Evolutionary conservation across 768 basidiomycete genomes (phyloP).

Genomic region (Chlorophyllum brunneum): DNA sequence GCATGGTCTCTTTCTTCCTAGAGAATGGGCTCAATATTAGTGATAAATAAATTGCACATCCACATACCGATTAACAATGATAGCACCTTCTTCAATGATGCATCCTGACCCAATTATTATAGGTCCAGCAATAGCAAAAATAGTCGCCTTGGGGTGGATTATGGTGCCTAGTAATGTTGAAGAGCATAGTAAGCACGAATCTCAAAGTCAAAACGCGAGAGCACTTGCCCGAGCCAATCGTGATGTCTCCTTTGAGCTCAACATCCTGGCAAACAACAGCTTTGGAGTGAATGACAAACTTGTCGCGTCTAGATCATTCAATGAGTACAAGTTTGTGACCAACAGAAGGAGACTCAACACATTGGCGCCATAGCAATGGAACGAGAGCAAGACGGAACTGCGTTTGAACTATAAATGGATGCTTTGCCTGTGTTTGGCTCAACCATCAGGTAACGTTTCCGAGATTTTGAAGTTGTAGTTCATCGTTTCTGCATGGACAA

Average conservation of each 20-base stretch:
- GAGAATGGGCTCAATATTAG: not conserved
- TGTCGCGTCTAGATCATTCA: constrained; percentile 60
- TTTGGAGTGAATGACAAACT: constrained; percentile 86
- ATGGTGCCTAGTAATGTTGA: constrained; percentile 55
- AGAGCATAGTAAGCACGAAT: not conserved
- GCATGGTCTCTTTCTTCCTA: constrained; percentile 81
- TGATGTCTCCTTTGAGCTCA: constrained; percentile 91
- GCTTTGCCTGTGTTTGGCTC: constrained; percentile 2
- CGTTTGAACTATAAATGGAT: too few species aligned
- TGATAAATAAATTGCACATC: not conserved
- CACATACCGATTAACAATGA: constrained; percentile 80
- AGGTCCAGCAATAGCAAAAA: constrained; percentile 87
- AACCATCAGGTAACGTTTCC: not conserved
- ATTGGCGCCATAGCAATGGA: constrained; percentile 30
- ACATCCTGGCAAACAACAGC: constrained; percentile 92
- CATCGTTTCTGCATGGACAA: constrained; percentile 24
- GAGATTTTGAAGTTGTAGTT: not conserved
- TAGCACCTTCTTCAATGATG: constrained; percentile 87
- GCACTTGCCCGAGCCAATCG: constrained; percentile 72
- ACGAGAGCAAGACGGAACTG: not conserved
- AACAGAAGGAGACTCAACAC: constrained; percentile 23
- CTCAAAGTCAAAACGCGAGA: not conserved
- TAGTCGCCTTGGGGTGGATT: constrained; percentile 91
- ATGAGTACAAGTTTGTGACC: not conserved
- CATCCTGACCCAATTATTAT: constrained; percentile 87